Evolutionary conservation across 306 rosid species (phyloP).

Genomic region (Rosa persica): DNA sequence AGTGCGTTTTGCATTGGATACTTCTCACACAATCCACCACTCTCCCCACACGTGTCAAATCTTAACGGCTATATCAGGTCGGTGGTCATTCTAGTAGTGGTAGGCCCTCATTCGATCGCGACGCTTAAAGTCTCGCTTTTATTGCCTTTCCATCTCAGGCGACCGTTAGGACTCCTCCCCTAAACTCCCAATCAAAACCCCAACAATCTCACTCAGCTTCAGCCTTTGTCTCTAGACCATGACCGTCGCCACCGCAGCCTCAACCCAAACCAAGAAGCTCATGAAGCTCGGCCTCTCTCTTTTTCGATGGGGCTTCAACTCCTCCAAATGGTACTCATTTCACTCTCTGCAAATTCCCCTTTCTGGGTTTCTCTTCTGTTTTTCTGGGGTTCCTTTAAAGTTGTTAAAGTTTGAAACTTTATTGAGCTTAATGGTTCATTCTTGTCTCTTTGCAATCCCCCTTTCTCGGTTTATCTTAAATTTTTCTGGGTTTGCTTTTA

Average conservation of each 20-base stretch:
- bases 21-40: neutral
- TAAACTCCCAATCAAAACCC: neutral
- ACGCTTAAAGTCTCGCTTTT: neutral
- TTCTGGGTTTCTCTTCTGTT: neutral
- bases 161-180: slow-evolving; percentile 18
- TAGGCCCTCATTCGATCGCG: neutral
- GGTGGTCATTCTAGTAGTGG: neutral
- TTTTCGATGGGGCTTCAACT: slow-evolving; percentile 70
- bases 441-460: neutral
- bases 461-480: neutral
- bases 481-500: neutral
- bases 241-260: slow-evolving; percentile 58
- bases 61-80: slow-evolving; percentile 9
- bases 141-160: slow-evolving; percentile 11
- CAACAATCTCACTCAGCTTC: neutral
- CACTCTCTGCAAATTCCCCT: neutral
- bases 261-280: slow-evolving; percentile 56
- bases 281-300: slow-evolving; percentile 61
- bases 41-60: neutral
- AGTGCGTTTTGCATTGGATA: neutral
- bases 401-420: neutral
- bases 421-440: slow-evolving; percentile 61
- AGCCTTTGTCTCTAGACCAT: slow-evolving; percentile 29
- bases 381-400: neutral
- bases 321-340: slow-evolving; percentile 78